A percentile compares a stretch with the other conserved stretches of the same genome.
Evolutionary conservation across 768 basidiomycete species (phyloP).

Genomic region (Russula sp.): DNA sequence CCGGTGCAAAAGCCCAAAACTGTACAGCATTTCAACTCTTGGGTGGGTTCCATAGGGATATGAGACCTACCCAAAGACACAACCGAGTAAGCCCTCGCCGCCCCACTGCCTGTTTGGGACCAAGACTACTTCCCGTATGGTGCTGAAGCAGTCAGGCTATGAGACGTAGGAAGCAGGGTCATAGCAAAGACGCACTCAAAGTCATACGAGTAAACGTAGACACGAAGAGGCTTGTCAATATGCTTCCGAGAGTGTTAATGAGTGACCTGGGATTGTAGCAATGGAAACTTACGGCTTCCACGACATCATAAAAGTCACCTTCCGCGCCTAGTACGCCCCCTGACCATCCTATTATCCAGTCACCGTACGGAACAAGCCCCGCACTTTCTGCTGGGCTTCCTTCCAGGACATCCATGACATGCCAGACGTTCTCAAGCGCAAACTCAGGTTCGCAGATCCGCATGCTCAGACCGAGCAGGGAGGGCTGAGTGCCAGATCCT

Average conservation of each 20-base stretch:
- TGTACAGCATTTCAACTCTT: conserved; percentile 29
- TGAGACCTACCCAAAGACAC: conserved; percentile 80
- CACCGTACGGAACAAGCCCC: conserved; percentile 87
- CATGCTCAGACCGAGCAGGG: conserved; percentile 90
- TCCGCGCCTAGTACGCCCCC: conserved; percentile 89
- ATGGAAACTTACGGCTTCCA: conserved; percentile 68
- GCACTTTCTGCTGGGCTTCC: conserved; percentile 95
- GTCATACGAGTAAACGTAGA: conserved; percentile 96
- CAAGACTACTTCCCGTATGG: conserved; percentile 86
- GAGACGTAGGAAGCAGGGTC: background rate
- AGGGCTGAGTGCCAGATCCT: conserved; percentile 57
- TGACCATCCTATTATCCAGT: conserved; percentile 85
- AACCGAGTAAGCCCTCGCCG: conserved; percentile 91
- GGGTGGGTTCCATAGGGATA: background rate
- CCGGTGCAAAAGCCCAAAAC: conserved; percentile 88
- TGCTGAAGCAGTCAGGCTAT: conserved; percentile 41
- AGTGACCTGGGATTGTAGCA: conserved; percentile 3
- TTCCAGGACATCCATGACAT: conserved; percentile 94
- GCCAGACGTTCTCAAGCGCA: conserved; percentile 94
- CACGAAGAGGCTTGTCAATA: conserved; percentile 85
- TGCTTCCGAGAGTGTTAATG: conserved; percentile 46
- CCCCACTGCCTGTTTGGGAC: conserved; percentile 98
- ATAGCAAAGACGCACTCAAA: conserved; percentile 66
- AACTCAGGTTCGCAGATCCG: conserved; percentile 86
- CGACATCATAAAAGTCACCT: conserved; percentile 93